Conservation (phyloP, 805 yeast genomes). For the Saccharomyces kudriavzevii region DNA sequence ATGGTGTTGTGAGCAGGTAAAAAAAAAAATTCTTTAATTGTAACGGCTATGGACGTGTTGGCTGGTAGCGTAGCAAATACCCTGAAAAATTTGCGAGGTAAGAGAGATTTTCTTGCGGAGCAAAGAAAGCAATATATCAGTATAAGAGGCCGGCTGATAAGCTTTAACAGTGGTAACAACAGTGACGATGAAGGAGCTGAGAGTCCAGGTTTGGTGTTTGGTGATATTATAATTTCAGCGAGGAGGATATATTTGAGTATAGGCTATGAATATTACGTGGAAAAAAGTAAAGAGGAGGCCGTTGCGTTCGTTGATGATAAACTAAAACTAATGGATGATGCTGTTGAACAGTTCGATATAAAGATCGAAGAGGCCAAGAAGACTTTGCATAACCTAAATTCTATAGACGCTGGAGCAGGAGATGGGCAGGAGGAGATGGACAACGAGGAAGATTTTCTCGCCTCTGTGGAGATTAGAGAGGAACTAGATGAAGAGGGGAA, state of each 20-base stretch:
- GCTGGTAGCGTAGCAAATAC: slow-evolving; percentile 17
- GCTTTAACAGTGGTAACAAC: slow-evolving; percentile 3
- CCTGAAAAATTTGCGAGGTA: slow-evolving; percentile 15
- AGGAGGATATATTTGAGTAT: slow-evolving; percentile 21
- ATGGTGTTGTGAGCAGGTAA: background rate
- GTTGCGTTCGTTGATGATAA: slow-evolving; percentile 20
- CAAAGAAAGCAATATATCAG: slow-evolving; percentile 21
- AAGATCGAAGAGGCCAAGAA: slow-evolving; percentile 36
- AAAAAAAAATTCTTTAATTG: background rate
- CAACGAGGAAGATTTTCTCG: slow-evolving; percentile 34
- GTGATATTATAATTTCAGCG: slow-evolving; percentile 25
- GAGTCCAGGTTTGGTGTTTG: slow-evolving; percentile 21
- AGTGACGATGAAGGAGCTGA: slow-evolving; percentile 5
- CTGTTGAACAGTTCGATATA: slow-evolving; percentile 34
- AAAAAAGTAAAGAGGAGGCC: slow-evolving; percentile 20
- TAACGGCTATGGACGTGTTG: slow-evolving; percentile 9
- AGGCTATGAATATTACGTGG: slow-evolving; percentile 30
- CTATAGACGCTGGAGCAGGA: slow-evolving; percentile 2
- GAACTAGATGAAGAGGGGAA: slow-evolving; percentile 80
- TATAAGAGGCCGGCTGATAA: slow-evolving; percentile 11
- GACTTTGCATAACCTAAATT: slow-evolving; percentile 25
- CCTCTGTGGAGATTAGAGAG: slow-evolving; percentile 77
- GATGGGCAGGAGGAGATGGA: slow-evolving; percentile 4
- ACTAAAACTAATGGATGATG: slow-evolving; percentile 28
- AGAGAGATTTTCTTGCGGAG: slow-evolving; percentile 21